Percentiles rank a stretch among this genome's conserved stretches.
phyloP scores from a whole-genome alignment of 176 grass and related monocot genomes.

The Alloteropsis semialata region DNA sequence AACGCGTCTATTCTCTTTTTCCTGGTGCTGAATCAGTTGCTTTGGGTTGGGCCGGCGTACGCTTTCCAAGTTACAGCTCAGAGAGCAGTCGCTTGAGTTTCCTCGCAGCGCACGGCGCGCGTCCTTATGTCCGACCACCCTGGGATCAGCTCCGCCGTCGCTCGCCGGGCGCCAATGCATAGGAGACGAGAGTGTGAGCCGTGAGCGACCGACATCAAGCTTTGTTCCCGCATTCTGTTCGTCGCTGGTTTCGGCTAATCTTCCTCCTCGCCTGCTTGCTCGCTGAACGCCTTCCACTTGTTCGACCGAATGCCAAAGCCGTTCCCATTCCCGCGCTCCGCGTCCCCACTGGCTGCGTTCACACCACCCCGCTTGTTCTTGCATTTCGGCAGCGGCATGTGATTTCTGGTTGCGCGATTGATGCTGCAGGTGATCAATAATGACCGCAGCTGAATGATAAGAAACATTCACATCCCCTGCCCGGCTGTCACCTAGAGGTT shows the following conservation, averaged over 20 bases:
- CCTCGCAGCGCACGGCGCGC: background rate
- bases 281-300: background rate
- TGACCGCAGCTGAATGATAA: background rate
- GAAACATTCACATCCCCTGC: background rate
- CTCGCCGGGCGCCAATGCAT: background rate
- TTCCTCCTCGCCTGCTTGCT: background rate
- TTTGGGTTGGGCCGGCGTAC: background rate
- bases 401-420: background rate
- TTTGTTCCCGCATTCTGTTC: background rate
- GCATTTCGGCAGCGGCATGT: background rate
- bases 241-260: background rate
- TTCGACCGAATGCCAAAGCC: background rate
- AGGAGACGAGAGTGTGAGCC: background rate
- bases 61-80: background rate
- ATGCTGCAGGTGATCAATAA: no score
- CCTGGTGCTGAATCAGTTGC: background rate
- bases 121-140: background rate
- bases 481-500: background rate
- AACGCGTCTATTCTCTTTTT: no score
- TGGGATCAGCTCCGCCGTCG: background rate
- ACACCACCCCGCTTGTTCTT: background rate
- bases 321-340: background rate
- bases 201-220: no score
- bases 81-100: background rate
- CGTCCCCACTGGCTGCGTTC: background rate